Conservation (phyloP, 768 basidiomycete species). For the Collybia sp. region DNA sequence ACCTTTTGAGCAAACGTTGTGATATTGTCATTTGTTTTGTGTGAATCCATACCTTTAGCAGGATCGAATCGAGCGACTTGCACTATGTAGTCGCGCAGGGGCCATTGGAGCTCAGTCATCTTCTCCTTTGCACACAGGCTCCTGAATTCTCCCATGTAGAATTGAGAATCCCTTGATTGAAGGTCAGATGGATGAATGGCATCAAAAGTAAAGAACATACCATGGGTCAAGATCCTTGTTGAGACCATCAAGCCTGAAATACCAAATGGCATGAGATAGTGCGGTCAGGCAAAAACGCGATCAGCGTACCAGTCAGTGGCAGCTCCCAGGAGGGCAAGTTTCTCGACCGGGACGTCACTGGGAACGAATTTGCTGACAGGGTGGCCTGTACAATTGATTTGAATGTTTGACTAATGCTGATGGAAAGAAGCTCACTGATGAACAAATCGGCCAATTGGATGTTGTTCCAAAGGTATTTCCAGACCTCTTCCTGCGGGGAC, state of each 20-base stretch:
- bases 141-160: conserved; percentile 88
- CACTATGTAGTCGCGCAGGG: conserved; percentile 77
- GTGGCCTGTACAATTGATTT: conserved; percentile 43
- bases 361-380: conserved; percentile 95
- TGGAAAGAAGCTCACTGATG: conserved; percentile 51
- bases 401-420: not conserved
- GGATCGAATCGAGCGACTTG: conserved; percentile 97
- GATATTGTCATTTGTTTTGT: no score
- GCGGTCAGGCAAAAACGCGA: not conserved
- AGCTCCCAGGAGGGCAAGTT: conserved; percentile 71
- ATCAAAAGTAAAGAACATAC: conserved; percentile 15
- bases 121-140: conserved; percentile 71
- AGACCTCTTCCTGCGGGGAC: conserved; percentile 87
- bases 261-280: conserved; percentile 2
- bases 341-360: conserved; percentile 70
- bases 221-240: conserved; percentile 83
- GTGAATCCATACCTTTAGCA: conserved; percentile 35
- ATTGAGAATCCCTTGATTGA: conserved; percentile 61
- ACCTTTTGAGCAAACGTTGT: conserved; percentile 39
- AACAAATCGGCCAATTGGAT: conserved; percentile 88
- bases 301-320: conserved; percentile 75
- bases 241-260: conserved; percentile 78
- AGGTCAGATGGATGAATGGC: not conserved
- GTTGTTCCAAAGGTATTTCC: conserved; percentile 94
- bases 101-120: conserved; percentile 78